Percentiles rank a stretch among this genome's conserved stretches.
Conservation (phyloP, 139 green algal genomes). For the Prasinococcaceae sp. region DNA sequence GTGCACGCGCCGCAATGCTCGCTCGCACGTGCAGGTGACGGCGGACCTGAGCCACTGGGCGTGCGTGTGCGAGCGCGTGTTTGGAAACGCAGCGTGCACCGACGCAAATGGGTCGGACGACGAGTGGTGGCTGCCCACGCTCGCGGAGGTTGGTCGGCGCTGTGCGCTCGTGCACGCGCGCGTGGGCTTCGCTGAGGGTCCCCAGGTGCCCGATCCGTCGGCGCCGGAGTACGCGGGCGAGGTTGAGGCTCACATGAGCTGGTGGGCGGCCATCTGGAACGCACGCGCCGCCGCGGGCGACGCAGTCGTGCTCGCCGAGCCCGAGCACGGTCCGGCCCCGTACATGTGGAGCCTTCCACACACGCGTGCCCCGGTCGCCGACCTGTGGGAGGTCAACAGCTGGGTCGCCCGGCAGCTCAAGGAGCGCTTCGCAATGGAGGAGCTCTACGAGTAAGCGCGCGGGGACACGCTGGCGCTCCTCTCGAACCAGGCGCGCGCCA, state of each 20-base stretch:
- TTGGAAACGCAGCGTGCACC: background rate
- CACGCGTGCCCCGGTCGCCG: background rate
- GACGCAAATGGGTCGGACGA: background rate
- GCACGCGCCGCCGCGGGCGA: background rate
- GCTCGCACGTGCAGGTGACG: background rate
- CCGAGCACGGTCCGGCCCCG: background rate
- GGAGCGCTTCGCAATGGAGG: background rate
- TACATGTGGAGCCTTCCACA: background rate
- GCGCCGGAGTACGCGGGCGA: background rate
- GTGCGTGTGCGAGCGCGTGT: background rate
- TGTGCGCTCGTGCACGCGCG: background rate
- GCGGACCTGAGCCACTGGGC: background rate
- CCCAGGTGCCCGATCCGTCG: background rate
- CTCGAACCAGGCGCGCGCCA: no score
- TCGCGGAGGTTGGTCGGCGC: background rate
- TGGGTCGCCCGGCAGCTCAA: background rate
- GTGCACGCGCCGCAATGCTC: no score
- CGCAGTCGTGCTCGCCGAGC: background rate
- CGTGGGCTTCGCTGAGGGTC: background rate
- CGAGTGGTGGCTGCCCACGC: background rate
- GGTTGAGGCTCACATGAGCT: background rate
- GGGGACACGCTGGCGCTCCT: no score
- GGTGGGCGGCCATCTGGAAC: background rate
- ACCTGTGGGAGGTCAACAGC: background rate
- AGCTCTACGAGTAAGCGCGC: no score